Conservation (phyloP, 2,329 filamentous ascomycete genomes). For the Aspergillus candidus region DNA sequence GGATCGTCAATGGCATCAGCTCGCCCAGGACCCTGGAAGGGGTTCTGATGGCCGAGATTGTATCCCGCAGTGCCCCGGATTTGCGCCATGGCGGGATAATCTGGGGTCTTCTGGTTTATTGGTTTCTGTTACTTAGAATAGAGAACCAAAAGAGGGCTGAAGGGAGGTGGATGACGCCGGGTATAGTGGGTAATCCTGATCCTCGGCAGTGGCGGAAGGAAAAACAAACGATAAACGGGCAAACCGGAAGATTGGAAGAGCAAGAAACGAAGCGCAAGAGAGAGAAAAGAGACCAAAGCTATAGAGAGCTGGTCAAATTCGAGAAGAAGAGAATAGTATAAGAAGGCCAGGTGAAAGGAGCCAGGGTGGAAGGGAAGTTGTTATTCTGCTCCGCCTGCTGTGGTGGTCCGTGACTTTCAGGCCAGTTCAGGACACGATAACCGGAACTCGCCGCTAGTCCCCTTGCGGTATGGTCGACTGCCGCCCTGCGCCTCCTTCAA, state of each 20-base stretch:
- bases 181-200: too few species aligned
- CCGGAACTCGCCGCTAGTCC: slow-evolving; percentile 30
- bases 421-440: slow-evolving; percentile 38
- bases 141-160: slow-evolving; percentile 4
- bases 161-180: slow-evolving; percentile 3
- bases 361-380: too few species aligned
- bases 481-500: too few species aligned
- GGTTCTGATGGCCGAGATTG: slow-evolving; percentile 69
- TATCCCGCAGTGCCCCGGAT: slow-evolving; percentile 69
- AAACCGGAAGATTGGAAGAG: too few species aligned
- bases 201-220: too few species aligned
- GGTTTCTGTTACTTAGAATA: slow-evolving; percentile 4
- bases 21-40: slow-evolving; percentile 59
- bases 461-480: slow-evolving; percentile 24
- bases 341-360: slow-evolving; percentile 1
- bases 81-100: slow-evolving; percentile 40
- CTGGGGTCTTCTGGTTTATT: too few species aligned
- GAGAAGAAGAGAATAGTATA: slow-evolving; percentile 8
- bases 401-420: slow-evolving; percentile 14
- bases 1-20: slow-evolving; percentile 60
- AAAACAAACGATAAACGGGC: too few species aligned
- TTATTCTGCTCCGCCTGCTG: neutral
- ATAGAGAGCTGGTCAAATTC: neutral
- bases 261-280: too few species aligned
- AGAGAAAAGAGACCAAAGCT: too few species aligned